These are phyloP conservation scores for Gomphus sp. DNA, from an alignment of 1,284 basidiomycete genomes.

Conservation along the genomic window DNA sequence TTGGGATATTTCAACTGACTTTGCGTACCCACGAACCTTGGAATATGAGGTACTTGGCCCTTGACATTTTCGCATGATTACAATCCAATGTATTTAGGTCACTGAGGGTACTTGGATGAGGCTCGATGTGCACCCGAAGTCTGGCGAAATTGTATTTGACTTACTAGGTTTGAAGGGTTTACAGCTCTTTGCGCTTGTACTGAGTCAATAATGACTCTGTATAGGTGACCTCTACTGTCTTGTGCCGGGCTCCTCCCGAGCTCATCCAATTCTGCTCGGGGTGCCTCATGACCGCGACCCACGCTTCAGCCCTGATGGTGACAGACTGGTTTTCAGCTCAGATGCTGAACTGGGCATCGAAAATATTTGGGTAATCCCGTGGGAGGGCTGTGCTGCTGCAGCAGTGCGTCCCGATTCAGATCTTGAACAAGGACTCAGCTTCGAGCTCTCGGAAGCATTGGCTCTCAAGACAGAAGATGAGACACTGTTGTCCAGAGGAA, in stretches of 20 bases:
- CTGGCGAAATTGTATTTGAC: constrained; percentile 66
- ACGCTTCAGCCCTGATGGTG: constrained; percentile 58
- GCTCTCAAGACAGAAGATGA: constrained; percentile 34
- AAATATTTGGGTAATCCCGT: constrained; percentile 62
- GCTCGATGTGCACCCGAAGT: constrained; percentile 56
- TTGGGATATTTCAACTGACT: constrained; percentile 76
- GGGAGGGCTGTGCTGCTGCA: constrained; percentile 53
- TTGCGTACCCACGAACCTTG: constrained; percentile 52
- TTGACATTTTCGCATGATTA: neutral
- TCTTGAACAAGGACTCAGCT: constrained; percentile 17
- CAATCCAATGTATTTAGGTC: neutral
- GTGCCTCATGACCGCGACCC: constrained; percentile 63
- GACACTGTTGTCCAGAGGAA: constrained; percentile 35
- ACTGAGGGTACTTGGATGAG: constrained; percentile 63
- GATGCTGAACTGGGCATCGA: constrained; percentile 64
- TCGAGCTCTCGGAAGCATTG: constrained; percentile 27
- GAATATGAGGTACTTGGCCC: constrained; percentile 43
- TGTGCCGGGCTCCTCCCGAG: constrained; percentile 31
- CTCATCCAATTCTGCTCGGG: constrained; percentile 45
- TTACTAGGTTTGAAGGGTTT: constrained; percentile 39
- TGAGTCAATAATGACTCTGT: neutral
- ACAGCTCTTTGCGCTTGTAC: neutral
- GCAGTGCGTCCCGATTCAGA: constrained; percentile 29
- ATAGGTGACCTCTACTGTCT: constrained; percentile 55
- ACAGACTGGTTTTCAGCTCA: constrained; percentile 51